These are phyloP conservation scores for Sistotremastrum suecicum DNA, from an alignment of 768 basidiomycete genomes.

Conservation along the genomic window DNA sequence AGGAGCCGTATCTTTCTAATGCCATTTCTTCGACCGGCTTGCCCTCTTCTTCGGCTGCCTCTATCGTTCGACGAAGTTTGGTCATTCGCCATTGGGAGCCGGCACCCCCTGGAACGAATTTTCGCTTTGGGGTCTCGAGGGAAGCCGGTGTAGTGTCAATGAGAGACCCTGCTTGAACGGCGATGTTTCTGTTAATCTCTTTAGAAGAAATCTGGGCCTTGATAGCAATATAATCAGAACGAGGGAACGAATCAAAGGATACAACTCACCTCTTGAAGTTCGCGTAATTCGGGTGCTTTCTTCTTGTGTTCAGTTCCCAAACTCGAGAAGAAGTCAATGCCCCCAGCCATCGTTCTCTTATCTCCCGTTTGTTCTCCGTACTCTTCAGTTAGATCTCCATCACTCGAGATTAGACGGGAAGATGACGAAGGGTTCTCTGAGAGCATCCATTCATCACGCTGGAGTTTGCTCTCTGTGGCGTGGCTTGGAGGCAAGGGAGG, in stretches of 20 bases:
- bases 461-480: slow-evolving; percentile 33
- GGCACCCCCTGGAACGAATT: slow-evolving; percentile 66
- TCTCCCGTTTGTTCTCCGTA: slow-evolving; percentile 39
- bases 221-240: neutral
- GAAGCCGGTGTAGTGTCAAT: slow-evolving; percentile 25
- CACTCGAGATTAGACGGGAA: slow-evolving; percentile 12
- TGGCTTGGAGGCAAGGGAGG: slow-evolving; percentile 29
- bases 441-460: slow-evolving; percentile 89
- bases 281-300: slow-evolving; percentile 41
- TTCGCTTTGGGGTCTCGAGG: slow-evolving; percentile 30
- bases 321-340: slow-evolving; percentile 80
- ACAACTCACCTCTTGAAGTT: slow-evolving; percentile 54
- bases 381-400: slow-evolving; percentile 49
- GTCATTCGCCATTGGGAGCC: slow-evolving; percentile 98
- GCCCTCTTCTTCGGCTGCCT: slow-evolving; percentile 78
- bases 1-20: slow-evolving; percentile 72
- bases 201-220: slow-evolving; percentile 47
- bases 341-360: slow-evolving; percentile 36
- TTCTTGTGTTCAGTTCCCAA: slow-evolving; percentile 66
- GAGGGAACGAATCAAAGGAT: neutral
- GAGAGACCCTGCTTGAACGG: slow-evolving; percentile 21
- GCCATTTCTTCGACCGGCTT: slow-evolving; percentile 63
- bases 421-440: slow-evolving; percentile 12
- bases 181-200: slow-evolving; percentile 49
- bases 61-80: slow-evolving; percentile 81